Evolutionary conservation across 164 flowering plant genomes (phyloP).

Genomic region (Cinnamomum chago): DNA sequence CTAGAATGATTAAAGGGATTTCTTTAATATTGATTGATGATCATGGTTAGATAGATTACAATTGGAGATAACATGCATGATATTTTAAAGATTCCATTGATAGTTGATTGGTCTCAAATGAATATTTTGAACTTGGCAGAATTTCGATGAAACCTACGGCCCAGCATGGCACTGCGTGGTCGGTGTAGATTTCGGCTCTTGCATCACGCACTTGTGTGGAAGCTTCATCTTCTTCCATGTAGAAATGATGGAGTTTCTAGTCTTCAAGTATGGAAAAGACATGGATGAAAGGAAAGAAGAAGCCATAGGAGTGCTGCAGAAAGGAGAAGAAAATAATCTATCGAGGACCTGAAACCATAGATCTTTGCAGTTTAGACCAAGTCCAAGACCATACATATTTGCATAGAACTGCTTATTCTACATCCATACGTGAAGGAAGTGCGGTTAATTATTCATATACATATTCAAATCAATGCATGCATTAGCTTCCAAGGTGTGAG

Average conservation of each 20-base stretch:
- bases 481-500: not conserved
- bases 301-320: slow-evolving; percentile 27
- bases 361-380: too few species aligned
- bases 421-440: too few species aligned
- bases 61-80: too few species aligned
- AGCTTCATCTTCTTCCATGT: slow-evolving; percentile 43
- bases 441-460: not conserved
- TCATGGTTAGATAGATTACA: too few species aligned
- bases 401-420: too few species aligned
- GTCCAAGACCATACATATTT: too few species aligned
- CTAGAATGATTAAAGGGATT: too few species aligned
- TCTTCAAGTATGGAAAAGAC: slow-evolving; percentile 44
- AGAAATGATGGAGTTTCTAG: slow-evolving; percentile 41
- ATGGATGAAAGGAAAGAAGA: slow-evolving; percentile 30
- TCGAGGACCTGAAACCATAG: not conserved
- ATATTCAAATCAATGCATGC: not conserved
- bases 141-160: slow-evolving; percentile 34
- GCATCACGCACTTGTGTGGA: slow-evolving; percentile 36
- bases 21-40: too few species aligned
- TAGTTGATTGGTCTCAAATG: too few species aligned
- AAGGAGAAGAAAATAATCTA: slow-evolving; percentile 4
- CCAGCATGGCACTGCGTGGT: slow-evolving; percentile 43
- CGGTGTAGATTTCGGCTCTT: slow-evolving; percentile 38
- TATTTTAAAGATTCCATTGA: too few species aligned
- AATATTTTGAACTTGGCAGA: slow-evolving; percentile 14